Evolutionary conservation across 1,139 yeast genomes (phyloP).

Genomic region (Kodamaea alishanica): DNA sequence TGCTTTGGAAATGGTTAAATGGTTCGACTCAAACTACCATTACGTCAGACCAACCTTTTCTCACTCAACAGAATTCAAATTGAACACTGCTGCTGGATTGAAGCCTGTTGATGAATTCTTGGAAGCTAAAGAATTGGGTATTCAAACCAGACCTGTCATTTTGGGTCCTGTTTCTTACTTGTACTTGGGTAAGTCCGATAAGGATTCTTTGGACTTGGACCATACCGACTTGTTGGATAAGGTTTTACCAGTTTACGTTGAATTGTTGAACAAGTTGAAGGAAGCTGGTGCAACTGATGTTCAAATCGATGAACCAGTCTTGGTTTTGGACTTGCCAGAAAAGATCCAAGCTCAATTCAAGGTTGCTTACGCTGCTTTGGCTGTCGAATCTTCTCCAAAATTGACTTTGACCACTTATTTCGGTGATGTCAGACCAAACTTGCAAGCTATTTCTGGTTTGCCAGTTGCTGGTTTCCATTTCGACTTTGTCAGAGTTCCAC

Average conservation of each 20-base stretch:
- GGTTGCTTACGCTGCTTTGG: slow-evolving; percentile 75
- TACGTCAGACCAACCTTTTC: slow-evolving; percentile 99
- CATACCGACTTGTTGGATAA: slow-evolving; percentile 87
- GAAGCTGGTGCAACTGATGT: slow-evolving; percentile 94
- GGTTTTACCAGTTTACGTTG: slow-evolving; percentile 88
- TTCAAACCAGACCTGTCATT: slow-evolving; percentile 95
- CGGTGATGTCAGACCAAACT: slow-evolving; percentile 98
- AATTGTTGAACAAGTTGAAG: slow-evolving; percentile 80
- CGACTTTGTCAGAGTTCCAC: slow-evolving; percentile 95
- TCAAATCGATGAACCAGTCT: slow-evolving; percentile 96
- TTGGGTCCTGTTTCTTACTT: slow-evolving; percentile 96
- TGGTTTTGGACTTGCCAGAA: slow-evolving; percentile 90
- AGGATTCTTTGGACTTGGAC: slow-evolving; percentile 92
- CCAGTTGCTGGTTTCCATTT: slow-evolving; percentile 96
- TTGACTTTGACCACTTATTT: slow-evolving; percentile 86
- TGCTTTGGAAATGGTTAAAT: slow-evolving; percentile 99
- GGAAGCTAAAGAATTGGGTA: slow-evolving; percentile 95
- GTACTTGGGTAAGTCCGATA: slow-evolving; percentile 95
- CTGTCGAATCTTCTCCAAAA: slow-evolving; percentile 67
- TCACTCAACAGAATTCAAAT: slow-evolving; percentile 91
- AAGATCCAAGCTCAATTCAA: slow-evolving; percentile 80
- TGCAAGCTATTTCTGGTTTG: slow-evolving; percentile 79
- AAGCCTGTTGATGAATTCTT: slow-evolving; percentile 97
- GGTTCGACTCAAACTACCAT: slow-evolving; percentile 99
- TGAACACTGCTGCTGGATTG: slow-evolving; percentile 65